phyloP scores from a whole-genome alignment of 306 rosid genomes.

The Macrotyloma uniflorum region DNA sequence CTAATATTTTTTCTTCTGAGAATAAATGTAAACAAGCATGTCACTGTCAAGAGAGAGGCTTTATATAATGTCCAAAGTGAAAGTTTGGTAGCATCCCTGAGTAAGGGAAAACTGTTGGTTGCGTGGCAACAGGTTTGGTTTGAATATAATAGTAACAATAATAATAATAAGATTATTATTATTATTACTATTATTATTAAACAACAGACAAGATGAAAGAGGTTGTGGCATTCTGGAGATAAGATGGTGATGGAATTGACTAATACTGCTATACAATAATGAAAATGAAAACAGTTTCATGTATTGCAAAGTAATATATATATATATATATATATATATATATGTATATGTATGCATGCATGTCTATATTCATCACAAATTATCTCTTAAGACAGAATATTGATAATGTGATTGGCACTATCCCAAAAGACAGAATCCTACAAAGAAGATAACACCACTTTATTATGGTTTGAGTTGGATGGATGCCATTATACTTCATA shows the following conservation, averaged over 20 bases:
- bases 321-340: no score
- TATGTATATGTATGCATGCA: not conserved
- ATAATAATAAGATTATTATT: no score
- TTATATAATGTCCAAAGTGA: not conserved
- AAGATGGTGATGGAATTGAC: conserved; percentile 51
- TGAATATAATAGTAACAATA: not conserved
- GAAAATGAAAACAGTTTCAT: not conserved
- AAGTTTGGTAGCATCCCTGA: conserved; percentile 5
- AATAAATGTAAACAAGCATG: not conserved
- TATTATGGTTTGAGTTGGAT: conserved; percentile 33
- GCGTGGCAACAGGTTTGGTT: conserved; percentile 34
- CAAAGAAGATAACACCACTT: conserved; percentile 24
- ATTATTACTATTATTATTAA: not conserved
- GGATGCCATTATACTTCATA: not conserved
- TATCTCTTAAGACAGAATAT: not conserved
- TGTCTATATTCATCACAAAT: not conserved
- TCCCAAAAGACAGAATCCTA: conserved; percentile 33
- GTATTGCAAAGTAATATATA: no score
- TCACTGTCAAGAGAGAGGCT: not conserved
- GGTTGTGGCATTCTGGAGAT: conserved; percentile 34
- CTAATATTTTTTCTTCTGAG: not conserved
- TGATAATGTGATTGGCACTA: conserved; percentile 10
- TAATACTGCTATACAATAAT: not conserved
- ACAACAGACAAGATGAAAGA: conserved; percentile 10
- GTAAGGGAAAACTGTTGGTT: conserved; percentile 36